Evolutionary conservation across 495 filamentous ascomycete species (phyloP), one percentile per base, ranked within the genome.

Genomic region (Peziza echinospora): DNA sequence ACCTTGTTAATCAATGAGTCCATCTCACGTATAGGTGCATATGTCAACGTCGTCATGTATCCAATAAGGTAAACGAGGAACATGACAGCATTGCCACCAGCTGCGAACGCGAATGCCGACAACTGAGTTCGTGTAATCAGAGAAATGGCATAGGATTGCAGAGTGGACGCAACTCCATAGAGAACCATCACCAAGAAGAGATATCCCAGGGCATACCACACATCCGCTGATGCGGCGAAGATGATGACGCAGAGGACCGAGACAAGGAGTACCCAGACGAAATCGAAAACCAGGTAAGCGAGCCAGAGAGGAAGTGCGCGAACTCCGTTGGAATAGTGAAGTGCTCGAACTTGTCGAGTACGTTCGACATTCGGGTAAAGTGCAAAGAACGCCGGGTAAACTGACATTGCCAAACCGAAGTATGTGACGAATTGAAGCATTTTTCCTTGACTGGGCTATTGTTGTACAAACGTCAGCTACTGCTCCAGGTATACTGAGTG

Each of bases 311-410:
- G 78, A 2, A 82, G 53, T 0, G 71, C 70, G 26, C 77, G 66
- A 9, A 83, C 81, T 44, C 81, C 82, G 55, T 87, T 91, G 42
- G 80, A 84, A 62, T 87, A 93, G 54, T 93, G 78, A 39, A 93
- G 64, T 11, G 80, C 78, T 25, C 85, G 69, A 24, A 93, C 79
- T 45, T 83, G 77, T 7, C 76, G 62, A 9, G 82, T 65, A 9
- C 84, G 69, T 59, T 93, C 84, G 4, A 79, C 58, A 2, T 82
- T 89, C 21, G 82, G 81, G 62, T 93, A 93, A 16, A 93, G 68
- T 1, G 78, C 75, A 53, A 89, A 91, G 64, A 93, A 83, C 22
- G 75, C 82, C 5, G 84, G 84, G 57, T 76, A 89, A 0, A 74
- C 75, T 16, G 71, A 67, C 65, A 86, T 74, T 13, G 74, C 80